Evolutionary conservation across 345 rosid species (phyloP).

Genomic region (Syzygium jambos): DNA sequence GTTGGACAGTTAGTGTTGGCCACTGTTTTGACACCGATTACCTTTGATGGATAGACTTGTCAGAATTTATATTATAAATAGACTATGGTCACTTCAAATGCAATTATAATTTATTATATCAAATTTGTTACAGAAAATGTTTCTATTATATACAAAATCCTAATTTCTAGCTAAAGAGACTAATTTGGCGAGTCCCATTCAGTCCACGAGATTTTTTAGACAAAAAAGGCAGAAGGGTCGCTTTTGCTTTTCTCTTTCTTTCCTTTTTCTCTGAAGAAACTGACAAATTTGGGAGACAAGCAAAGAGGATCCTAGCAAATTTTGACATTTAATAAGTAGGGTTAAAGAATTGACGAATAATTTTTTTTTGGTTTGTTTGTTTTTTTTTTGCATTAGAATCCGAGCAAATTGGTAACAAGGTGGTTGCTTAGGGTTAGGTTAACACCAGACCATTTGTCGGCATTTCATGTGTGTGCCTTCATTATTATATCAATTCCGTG

Average conservation of each 20-base stretch:
- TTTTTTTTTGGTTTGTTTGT: not conserved
- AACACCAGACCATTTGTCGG: not conserved
- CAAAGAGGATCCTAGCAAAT: not conserved
- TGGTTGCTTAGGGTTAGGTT: not conserved
- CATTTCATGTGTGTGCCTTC: not conserved
- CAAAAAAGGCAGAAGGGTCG: not conserved
- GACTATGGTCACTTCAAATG: not conserved
- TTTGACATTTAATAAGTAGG: not conserved
- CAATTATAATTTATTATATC: not conserved
- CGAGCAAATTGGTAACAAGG: not conserved
- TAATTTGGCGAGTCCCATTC: not conserved
- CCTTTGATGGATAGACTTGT: not conserved
- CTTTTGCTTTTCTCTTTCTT: not conserved
- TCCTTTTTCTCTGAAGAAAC: not conserved
- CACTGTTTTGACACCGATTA: not conserved
- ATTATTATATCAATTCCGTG: not conserved
- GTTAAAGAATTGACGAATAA: not conserved
- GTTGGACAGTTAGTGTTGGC: not conserved
- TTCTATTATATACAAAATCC: not conserved
- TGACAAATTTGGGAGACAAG: not conserved
- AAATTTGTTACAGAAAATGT: not conserved
- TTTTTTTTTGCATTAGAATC: not conserved
- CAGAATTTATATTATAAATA: not conserved
- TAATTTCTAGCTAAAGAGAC: not conserved
- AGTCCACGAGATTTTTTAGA: not conserved